Conservation (phyloP, 164 flowering plant species). For the Litsea cubeba region DNA sequence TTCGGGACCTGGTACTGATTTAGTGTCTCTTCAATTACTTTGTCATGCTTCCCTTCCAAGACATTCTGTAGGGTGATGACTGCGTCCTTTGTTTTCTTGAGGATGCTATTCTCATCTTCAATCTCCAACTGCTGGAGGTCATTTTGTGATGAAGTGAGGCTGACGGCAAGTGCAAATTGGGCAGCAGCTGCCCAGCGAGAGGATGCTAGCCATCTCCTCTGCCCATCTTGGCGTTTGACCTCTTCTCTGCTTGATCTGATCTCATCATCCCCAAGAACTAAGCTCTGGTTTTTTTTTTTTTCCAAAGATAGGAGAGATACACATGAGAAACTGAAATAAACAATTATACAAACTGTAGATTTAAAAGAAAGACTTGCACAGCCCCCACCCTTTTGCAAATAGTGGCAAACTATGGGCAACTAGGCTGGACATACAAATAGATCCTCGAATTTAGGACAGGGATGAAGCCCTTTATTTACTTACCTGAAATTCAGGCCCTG, state of each 20-base stretch:
- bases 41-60: slow-evolving; percentile 84
- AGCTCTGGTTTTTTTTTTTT: slow-evolving; percentile 20
- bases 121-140: slow-evolving; percentile 72
- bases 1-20: slow-evolving; percentile 53
- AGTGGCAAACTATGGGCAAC: background rate
- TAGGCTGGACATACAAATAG: background rate
- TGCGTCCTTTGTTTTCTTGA: slow-evolving; percentile 81
- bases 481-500: background rate
- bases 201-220: slow-evolving; percentile 83
- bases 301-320: background rate
- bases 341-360: too few species aligned
- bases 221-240: slow-evolving; percentile 45
- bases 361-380: background rate
- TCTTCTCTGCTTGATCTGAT: slow-evolving; percentile 34
- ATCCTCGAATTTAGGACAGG: background rate
- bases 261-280: slow-evolving; percentile 57
- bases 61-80: slow-evolving; percentile 76
- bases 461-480: too few species aligned
- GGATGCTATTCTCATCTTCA: slow-evolving; percentile 63
- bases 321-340: background rate
- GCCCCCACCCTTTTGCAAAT: background rate
- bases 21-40: slow-evolving; percentile 69
- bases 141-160: slow-evolving; percentile 83
- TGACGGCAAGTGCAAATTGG: slow-evolving; percentile 78
- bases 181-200: slow-evolving; percentile 98